These are phyloP conservation scores for Eimeria acervulina DNA, from an alignment of 169 alveolate genomes.

Conservation along the genomic window DNA sequence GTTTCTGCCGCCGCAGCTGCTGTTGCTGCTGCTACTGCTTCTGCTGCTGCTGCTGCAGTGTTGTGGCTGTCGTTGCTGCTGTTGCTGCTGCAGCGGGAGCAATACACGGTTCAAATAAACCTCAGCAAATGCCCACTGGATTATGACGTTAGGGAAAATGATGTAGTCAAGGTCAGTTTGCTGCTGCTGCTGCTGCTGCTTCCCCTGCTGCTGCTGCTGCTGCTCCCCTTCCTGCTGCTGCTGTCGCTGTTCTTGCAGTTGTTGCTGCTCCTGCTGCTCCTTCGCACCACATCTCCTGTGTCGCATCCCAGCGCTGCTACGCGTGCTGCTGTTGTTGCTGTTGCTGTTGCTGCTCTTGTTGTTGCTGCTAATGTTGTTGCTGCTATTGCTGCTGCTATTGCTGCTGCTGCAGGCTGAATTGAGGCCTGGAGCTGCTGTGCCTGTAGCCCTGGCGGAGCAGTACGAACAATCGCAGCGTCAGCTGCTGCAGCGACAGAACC, in stretches of 20 bases:
- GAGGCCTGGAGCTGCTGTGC: conserved; percentile 48
- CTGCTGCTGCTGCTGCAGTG: not conserved
- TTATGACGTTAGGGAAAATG: conserved; percentile 44
- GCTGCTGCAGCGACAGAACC: conserved; percentile 25
- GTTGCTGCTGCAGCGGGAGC: conserved; percentile 37
- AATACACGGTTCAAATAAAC: conserved; percentile 35
- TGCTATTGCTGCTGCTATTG: not conserved
- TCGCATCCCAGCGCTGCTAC: too few relatives aligned
- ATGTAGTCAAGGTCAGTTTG: conserved; percentile 39
- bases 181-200: not conserved
- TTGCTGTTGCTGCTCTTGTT: not conserved
- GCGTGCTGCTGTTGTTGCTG: not conserved
- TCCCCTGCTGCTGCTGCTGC: not conserved
- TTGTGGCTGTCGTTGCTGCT: not conserved
- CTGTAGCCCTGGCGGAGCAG: conserved; percentile 32
- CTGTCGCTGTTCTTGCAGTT: too few relatives aligned
- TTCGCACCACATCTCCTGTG: too few relatives aligned
- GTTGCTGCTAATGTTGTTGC: not conserved
- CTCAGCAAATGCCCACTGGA: conserved; percentile 49
- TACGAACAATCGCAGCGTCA: conserved; percentile 53
- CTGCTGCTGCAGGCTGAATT: conserved; percentile 40
- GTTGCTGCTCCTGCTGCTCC: too few relatives aligned
- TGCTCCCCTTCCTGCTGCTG: not conserved
- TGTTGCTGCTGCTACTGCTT: not conserved
- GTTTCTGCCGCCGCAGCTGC: not conserved